Percentiles rank a stretch among this genome's conserved stretches.
phyloP scores from a whole-genome alignment of 768 basidiomycete species.

The Kwoniella dendrophila region DNA sequence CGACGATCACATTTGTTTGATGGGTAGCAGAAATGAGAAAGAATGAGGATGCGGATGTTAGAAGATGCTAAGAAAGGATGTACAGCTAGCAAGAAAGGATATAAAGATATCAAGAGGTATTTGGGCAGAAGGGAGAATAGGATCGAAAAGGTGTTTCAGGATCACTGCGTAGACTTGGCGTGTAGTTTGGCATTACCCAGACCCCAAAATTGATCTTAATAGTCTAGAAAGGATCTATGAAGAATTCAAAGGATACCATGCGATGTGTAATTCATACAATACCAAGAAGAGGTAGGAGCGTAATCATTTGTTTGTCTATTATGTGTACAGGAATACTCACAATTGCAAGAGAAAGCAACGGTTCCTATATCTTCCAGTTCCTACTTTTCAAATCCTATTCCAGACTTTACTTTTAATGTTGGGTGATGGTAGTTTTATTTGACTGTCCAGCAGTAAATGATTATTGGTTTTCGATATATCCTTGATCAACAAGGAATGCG shows the following conservation, averaged over 20 bases:
- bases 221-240: too few species aligned
- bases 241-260: slow-evolving; percentile 4
- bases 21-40: not conserved
- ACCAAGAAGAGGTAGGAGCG: not conserved
- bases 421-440: not conserved
- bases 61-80: not conserved
- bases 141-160: not conserved
- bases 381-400: not conserved
- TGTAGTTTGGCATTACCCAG: too few species aligned
- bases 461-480: not conserved
- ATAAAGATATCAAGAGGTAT: not conserved
- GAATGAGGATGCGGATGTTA: not conserved
- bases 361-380: not conserved
- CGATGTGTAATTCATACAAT: too few species aligned
- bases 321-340: slow-evolving; percentile 6
- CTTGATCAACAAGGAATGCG: slow-evolving; percentile 4
- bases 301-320: not conserved
- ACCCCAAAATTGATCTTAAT: too few species aligned
- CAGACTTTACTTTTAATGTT: not conserved
- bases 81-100: not conserved
- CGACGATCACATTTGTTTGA: not conserved
- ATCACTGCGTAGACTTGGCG: too few species aligned
- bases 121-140: not conserved
- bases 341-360: not conserved
- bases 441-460: slow-evolving; percentile 17